A percentile compares a stretch with the other conserved stretches of the same genome.
Evolutionary conservation across 2,329 filamentous ascomycete genomes (phyloP).

Genomic region (Phaeosphaeria sp.): DNA sequence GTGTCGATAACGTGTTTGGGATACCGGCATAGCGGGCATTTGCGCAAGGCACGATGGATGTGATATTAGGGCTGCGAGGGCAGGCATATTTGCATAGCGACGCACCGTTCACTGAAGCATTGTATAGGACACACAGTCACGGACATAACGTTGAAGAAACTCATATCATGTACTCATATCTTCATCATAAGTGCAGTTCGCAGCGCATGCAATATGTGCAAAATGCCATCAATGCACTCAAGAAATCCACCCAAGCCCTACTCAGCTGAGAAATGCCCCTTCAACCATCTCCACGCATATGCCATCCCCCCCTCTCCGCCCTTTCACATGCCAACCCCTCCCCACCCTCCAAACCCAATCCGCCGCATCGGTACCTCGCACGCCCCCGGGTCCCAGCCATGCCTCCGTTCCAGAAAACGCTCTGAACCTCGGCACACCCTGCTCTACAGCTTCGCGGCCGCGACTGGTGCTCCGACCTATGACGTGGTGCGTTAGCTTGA

Average conservation of each 20-base stretch:
- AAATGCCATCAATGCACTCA: neutral
- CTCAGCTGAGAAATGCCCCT: neutral
- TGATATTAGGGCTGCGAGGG: neutral
- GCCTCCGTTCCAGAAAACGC: neutral
- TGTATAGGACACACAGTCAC: neutral
- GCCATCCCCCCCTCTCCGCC: neutral
- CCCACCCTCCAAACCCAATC: neutral
- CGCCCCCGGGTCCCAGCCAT: neutral
- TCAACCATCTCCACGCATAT: neutral
- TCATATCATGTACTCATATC: neutral
- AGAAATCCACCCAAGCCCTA: neutral
- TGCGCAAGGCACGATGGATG: neutral
- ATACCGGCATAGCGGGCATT: neutral
- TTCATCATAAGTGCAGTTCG: neutral
- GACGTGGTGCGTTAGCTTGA: constrained; percentile 13
- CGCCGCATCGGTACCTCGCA: neutral
- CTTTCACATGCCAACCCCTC: neutral
- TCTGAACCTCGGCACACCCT: constrained; percentile 14
- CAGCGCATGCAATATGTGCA: neutral
- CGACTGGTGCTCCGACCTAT: constrained; percentile 17
- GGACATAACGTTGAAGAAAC: neutral
- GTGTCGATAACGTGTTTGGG: neutral
- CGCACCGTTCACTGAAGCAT: neutral
- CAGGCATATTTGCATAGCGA: neutral
- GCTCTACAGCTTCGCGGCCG: constrained; percentile 20